Evolutionary conservation across 306 rosid species (phyloP).

Genomic region (Cicer cuneatum): DNA sequence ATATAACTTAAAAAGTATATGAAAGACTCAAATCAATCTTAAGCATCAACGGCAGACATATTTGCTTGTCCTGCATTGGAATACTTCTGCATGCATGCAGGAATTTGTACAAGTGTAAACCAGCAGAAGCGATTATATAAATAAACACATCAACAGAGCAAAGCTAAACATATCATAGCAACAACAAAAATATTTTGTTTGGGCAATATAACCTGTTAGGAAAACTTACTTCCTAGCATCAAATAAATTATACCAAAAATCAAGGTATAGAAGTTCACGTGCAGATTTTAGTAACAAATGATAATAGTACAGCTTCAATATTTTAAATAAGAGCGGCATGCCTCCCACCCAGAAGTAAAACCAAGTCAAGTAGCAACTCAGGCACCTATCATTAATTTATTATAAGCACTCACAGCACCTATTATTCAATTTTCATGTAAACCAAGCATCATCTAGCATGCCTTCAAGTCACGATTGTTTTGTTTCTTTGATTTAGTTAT

Average conservation of each 20-base stretch:
- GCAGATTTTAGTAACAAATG: background rate
- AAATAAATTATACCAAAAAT: background rate
- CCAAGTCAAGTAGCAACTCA: background rate
- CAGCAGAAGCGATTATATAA: background rate
- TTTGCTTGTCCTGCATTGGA: background rate
- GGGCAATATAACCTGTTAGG: conserved; percentile 6
- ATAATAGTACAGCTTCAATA: conserved; percentile 18
- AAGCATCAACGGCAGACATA: background rate
- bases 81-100: conserved; percentile 19
- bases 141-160: background rate
- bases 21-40: background rate
- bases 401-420: conserved; percentile 9
- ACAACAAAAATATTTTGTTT: background rate
- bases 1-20: background rate
- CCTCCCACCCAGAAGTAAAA: background rate
- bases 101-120: background rate
- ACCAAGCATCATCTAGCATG: conserved; percentile 10
- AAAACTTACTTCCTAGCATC: background rate
- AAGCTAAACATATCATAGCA: background rate
- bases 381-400: background rate
- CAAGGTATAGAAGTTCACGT: conserved; percentile 1
- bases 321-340: background rate
- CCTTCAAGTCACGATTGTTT: conserved; percentile 14
- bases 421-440: background rate
- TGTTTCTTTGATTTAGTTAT: conserved; percentile 25